Base-by-base conservation (phyloP, 495 filamentous ascomycete genomes). In the Neurospora sp. region DNA sequence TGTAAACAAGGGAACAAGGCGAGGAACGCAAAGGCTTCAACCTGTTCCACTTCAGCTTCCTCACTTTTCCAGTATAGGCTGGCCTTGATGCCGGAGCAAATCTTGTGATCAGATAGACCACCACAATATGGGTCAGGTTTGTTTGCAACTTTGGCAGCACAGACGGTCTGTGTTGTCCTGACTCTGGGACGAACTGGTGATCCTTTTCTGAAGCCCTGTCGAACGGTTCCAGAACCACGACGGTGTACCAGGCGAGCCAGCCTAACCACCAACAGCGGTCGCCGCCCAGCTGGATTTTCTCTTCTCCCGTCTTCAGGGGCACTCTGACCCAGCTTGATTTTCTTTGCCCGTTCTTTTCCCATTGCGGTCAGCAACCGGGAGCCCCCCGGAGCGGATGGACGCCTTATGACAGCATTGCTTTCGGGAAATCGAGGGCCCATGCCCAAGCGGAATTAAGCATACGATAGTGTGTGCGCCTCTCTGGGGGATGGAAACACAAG, bases 21-120 rank as follows among this genome's bases (percentile, higher is more conserved):
- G 70, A 79, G 75, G 79, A 77, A 79, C 73, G 75, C 75, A 76
- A 41, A 70, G 35, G 20, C 70, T 41, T 66, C 27, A 35, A 66
- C 27, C 14, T 66, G 54, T 66, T 66, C 27, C 54, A 66, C 54
- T 35, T 35, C 54, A 35, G 54, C 54, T 31, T 35, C 54, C 54
- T 35, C 27, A 7, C 23, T 16, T 59, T 31, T 62, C 48, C 48
- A 59, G 46, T 59, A 62, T 62, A 31, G 48, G 27, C 27, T 62
- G 54, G 27, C 54, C 54, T 31, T 35, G 54, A 31, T 66, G 54
- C 54, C 14, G 14, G 23, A 66, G 54, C 14, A 66, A 1, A 66
- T 35, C 27, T 37, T 66, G 35, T 31, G 27, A 66, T 66, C 54
- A 18, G 14, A 18, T 62, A 62, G 5, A 35, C 23, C 27, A 59